Evolutionary conservation across 352 stramenopile species (phyloP).

Genomic region (Pythium folliculosum): DNA sequence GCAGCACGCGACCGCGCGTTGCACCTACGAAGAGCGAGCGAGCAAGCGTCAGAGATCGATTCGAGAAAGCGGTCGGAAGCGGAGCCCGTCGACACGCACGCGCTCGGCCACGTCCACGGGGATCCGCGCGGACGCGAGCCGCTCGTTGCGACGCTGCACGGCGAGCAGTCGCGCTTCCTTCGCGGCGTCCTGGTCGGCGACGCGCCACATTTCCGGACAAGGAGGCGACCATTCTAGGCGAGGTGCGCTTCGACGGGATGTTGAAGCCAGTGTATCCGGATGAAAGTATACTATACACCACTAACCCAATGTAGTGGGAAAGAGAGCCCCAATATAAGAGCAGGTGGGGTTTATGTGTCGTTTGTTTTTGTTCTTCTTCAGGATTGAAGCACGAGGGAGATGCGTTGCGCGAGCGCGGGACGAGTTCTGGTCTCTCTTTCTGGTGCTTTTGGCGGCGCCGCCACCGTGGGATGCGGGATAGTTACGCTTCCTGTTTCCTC

Average conservation of each 20-base stretch:
- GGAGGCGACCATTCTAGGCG: neutral
- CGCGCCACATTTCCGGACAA: constrained; percentile 20
- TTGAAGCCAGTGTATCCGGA: constrained; percentile 19
- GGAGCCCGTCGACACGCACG: constrained; percentile 5
- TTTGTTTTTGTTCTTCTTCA: neutral
- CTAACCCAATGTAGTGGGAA: neutral
- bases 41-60: neutral
- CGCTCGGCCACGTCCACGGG: constrained; percentile 28
- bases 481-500: neutral
- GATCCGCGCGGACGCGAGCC: constrained; percentile 2
- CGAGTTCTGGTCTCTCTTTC: neutral
- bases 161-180: constrained; percentile 17
- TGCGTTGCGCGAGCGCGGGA: neutral
- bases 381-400: neutral
- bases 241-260: neutral
- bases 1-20: constrained; percentile 3
- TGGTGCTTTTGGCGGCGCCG: neutral
- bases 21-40: neutral
- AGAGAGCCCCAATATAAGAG: neutral
- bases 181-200: constrained; percentile 22
- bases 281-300: constrained; percentile 8
- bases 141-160: constrained; percentile 21
- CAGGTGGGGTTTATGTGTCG: neutral
- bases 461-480: neutral
- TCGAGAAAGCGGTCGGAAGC: neutral